Base-by-base conservation (phyloP, 78 protist genomes). In the Mantamonas sphyraenae region DNA sequence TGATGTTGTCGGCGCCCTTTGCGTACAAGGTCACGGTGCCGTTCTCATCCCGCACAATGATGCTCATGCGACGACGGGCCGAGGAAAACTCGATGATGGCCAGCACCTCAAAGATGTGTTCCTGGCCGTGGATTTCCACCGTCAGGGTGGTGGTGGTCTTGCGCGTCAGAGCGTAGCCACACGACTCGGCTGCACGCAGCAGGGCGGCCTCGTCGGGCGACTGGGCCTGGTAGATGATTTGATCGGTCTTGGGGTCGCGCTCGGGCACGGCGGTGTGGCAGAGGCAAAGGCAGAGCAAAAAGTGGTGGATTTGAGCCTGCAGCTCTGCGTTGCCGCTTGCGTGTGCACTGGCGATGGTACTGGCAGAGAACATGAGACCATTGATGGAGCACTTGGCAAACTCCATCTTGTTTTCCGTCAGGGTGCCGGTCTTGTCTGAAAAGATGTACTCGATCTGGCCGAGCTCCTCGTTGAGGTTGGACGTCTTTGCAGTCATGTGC, bases 161-260 rank as follows among this genome's bases (percentile, higher is more conserved):
- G 10, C 47, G 47, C 47, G n/a, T n/a, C n/a, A n/a, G n/a, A n/a
- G n/a, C n/a, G n/a, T n/a, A n/a, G n/a, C n/a, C n/a, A n/a, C n/a
- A n/a, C n/a, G n/a, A n/a, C n/a, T 34, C 3, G 0, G 87, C 82
- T 3, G 81, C 89, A 5, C 24, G 42, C 10, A 88, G 88, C 26
- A 90, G 76, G 34, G 94, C 94, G 12, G 26, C 64, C 56, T 90
- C 94, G 73, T 90, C 94, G 2, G 94, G 94, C 38, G 92, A 87
- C 1, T 88, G 64, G 14, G 86, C 68, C 50, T 14, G 3, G 34
- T 30, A 4, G 10, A 14, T 30, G 71, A 24, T 9, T 14, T 12
- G 0, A 20, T 55, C n/a, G n/a, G n/a, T n/a, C n/a, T n/a, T n/a
- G n/a, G n/a, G n/a, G n/a, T n/a, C 57, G 16, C 7, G 19, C 37